Base-by-base conservation (phyloP, 1,284 basidiomycete genomes). In the Vanrija pseudolonga region DNA sequence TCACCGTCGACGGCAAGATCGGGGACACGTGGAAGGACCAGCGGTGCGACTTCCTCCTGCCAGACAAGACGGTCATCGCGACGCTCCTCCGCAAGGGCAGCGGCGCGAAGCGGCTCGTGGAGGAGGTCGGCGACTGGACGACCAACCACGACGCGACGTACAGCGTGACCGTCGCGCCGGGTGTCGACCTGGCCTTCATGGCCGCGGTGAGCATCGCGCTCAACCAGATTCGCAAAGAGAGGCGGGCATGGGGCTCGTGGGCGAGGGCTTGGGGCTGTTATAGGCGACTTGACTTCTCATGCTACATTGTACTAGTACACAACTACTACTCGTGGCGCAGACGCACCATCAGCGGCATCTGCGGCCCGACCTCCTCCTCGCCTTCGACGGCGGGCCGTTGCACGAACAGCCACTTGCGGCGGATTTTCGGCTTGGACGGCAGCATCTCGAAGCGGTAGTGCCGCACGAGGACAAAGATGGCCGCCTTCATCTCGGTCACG, bases 401-500 rank as follows among this genome's bases (percentile, higher is more conserved):
- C 17, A 77, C 73, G 49, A 78, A 62, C n/a, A 71, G 74, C 42
- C 14, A 38, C 55, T 65, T 67, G 60, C 60, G 65, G 51, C 68
- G 60, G 6, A 60, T 37, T 17, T 19, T 5, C 12, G 53, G 53
- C 23, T 47, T 42, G 20, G 18, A 38, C 7, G 47, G 51, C 14
- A 51, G 28, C 23, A 17, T 15, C 23, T 45, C 38, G 17, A 60
- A 51, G 48, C 64, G 61, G 18, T 71, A 62, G 47, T 57, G 55
- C 19, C 71, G 71, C 12, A 55, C 4, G 26, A 53, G n/a, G 37
- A 50, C 79, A 62, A 84, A 86, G 9, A 86, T 59, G 8, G 86
- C 73, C 0, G 80, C 82, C 65, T 85, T 85, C 72, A 81, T 84
- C 66, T 89, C 85, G 20, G 80, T 79, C 45, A 89, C 63, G 6